These are phyloP conservation scores for Fusarium pilosicola DNA, from an alignment of 2,329 filamentous ascomycete genomes.

Conservation along the genomic window DNA sequence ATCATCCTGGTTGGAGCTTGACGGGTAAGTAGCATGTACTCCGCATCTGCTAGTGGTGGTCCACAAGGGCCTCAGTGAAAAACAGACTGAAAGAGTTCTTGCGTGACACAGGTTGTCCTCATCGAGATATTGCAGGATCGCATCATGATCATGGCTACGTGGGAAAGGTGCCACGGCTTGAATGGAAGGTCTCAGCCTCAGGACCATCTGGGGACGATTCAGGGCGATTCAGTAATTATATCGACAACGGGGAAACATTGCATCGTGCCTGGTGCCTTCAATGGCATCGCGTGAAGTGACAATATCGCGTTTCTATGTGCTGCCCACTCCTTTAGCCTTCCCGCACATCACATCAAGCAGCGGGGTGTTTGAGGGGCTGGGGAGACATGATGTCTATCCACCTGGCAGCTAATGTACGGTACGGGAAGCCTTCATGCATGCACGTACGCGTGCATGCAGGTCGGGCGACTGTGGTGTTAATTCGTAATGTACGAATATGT, in stretches of 20 bases:
- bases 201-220: background rate
- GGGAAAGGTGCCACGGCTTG: slow-evolving; percentile 22
- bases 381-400: slow-evolving; percentile 39
- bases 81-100: slow-evolving; percentile 24
- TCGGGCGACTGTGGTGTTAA: slow-evolving; percentile 30
- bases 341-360: slow-evolving; percentile 45
- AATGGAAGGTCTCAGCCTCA: slow-evolving; percentile 13
- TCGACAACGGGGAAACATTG: background rate
- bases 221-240: background rate
- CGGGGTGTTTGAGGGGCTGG: slow-evolving; percentile 36
- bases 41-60: slow-evolving; percentile 39
- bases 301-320: slow-evolving; percentile 23
- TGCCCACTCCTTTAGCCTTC: slow-evolving; percentile 47
- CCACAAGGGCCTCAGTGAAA: slow-evolving; percentile 36
- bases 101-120: slow-evolving; percentile 37
- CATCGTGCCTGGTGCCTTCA: background rate
- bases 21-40: slow-evolving; percentile 41
- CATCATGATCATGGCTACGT: slow-evolving; percentile 33
- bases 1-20: slow-evolving; percentile 30
- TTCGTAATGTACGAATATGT: slow-evolving; percentile 41
- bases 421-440: slow-evolving; percentile 37
- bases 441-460: slow-evolving; percentile 39
- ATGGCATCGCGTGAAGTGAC: slow-evolving; percentile 33
- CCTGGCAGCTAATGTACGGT: slow-evolving; percentile 43
- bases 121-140: slow-evolving; percentile 43